Base-by-base conservation (phyloP, 2,329 filamentous ascomycete species). In the Xylaria sp. region DNA sequence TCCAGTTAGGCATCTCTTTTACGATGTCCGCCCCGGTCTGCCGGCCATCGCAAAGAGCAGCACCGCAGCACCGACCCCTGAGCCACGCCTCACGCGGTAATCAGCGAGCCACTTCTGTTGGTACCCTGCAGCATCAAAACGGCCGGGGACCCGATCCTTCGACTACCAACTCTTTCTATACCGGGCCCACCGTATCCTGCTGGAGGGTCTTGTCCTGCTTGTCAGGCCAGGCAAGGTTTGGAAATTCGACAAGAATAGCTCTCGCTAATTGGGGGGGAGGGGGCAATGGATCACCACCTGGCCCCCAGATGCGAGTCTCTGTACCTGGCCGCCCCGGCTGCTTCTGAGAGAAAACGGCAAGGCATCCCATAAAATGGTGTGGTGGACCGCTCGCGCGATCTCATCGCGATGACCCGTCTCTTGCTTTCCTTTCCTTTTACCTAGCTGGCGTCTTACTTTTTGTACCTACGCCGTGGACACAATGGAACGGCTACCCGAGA, bases 401-500 rank as follows among this genome's bases (percentile, higher is more conserved):
- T 50, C 40, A 38, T 38, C 38, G 48, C 44, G 22, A 41, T 56
- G 1, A 20, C 21, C 6, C 26, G 16, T 50, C 39, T 55, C 40
- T 29, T 50, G 45, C 24, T 43, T 54, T 19, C 56, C 29, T 37
- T 39, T 19, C 43, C 21, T 44, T 51, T n/a, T n/a, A n/a, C n/a
- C n/a, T n/a, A n/a, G n/a, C n/a, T n/a, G 16, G 39, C 40, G 18
- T 39, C 44, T 22, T 38, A n/a, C 21, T 20, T 42, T 46, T 4
- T 47, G 2, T 20, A n/a, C 9, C 16, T 40, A 42, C 37, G 26
- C 51, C 54, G 44, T 45, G 37, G 48, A 34, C 44, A 57, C 41
- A 43, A 61, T 63, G 58, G 61, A 61, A 42, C 53, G 53, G 18
- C 54, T 59, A 45, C 60, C 60, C 24, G 60, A 63, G 50, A 63